Evolutionary conservation across 257 asterid genomes (phyloP).

Genomic region (Ophiorrhiza pumila): DNA sequence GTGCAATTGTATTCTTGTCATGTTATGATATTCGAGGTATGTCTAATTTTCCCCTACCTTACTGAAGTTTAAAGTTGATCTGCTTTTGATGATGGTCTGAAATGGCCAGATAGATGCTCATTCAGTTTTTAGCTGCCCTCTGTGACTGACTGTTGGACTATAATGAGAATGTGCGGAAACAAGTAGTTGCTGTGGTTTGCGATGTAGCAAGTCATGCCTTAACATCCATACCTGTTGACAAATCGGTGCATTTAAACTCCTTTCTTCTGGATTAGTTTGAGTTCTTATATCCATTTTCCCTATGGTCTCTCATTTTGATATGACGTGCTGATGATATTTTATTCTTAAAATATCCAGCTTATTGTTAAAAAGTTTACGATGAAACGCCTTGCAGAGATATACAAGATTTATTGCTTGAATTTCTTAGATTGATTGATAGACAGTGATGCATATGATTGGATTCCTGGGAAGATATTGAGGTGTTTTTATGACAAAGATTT

Average conservation of each 20-base stretch:
- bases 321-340: constrained; percentile 13
- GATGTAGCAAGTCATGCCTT: constrained; percentile 71
- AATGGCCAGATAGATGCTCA: too few relatives aligned
- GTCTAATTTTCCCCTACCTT: too few relatives aligned
- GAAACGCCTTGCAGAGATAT: constrained; percentile 91
- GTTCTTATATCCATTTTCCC: neutral
- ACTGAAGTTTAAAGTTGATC: too few relatives aligned
- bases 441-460: constrained; percentile 74
- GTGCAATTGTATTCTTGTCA: too few relatives aligned
- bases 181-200: constrained; percentile 81
- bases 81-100: too few relatives aligned
- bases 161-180: constrained; percentile 90
- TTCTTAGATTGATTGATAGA: constrained; percentile 33
- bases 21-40: too few relatives aligned
- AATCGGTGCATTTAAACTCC: constrained; percentile 65
- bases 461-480: constrained; percentile 84
- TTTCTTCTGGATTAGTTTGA: neutral
- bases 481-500: constrained; percentile 98
- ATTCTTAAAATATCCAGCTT: constrained; percentile 44
- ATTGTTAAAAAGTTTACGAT: constrained; percentile 79
- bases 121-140: constrained; percentile 84
- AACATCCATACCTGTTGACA: constrained; percentile 69
- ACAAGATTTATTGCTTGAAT: constrained; percentile 62
- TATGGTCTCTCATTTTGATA: neutral
- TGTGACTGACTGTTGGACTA: constrained; percentile 79